Evolutionary conservation across 306 rosid species (phyloP), one percentile per base, ranked within the genome.

Genomic region (Cucurbita ficifolia): DNA sequence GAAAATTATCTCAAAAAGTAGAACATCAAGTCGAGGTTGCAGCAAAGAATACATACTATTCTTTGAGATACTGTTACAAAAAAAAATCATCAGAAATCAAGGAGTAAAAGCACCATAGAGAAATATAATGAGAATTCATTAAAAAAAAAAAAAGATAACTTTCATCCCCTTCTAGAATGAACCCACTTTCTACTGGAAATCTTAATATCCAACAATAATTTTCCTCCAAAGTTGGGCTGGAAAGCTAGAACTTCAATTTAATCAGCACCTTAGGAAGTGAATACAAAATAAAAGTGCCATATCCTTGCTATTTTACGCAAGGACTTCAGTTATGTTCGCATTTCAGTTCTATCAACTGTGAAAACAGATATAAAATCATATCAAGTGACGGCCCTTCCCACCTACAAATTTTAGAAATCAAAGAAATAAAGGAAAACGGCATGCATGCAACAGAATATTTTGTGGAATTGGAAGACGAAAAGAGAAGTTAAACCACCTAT

Each of bases 1-100:
- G 33, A 93, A 90, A n/a, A 90, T 89, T 74, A 93, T 83, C 86
- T 90, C 98, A 80, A 93, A 93, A 82, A 93, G 96, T 38, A 93
- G 87, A 78, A 83, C 84, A 84, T 88, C 90, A 62, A 93, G 89
- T 46, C 87, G 91, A 74, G 97, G 87, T 74, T 93, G 98, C 83
- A 93, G 90, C 88, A 86, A 76, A 70, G 81, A 78, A 76, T 93
- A 93, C 98, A 90, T 90, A 65, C 74, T 84, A 73, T 77, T 88
- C 87, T 88, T 93, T 12, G 98, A 86, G 82, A 93, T 90, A 76
- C 98, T 93, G 97, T 83, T 83, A 16, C 69, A 74, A n/a, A 49
- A 62, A 33, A 14, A 67, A n/a, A 39, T 16, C 14, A n/a, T 46
- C 73, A 69, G 42, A 69, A 69, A 1, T 64, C 6, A 16, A 69